Evolutionary conservation across 129 eudicot genomes (phyloP).

Genomic region (Ambrosia artemisiifolia): DNA sequence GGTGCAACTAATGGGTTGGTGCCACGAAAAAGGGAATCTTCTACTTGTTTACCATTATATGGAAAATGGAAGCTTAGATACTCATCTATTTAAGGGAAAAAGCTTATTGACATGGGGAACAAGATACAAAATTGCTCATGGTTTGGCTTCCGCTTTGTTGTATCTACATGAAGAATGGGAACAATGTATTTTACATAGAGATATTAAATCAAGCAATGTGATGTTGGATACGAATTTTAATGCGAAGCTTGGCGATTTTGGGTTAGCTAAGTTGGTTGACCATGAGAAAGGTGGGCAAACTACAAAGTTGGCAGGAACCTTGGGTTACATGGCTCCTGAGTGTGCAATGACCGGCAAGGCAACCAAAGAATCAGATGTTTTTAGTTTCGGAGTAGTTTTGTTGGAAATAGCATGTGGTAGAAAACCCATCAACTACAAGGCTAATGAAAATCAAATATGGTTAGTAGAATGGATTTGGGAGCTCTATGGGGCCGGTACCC

Average conservation of each 20-base stretch:
- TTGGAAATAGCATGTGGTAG: conserved; percentile 41
- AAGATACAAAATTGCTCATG: conserved; percentile 36
- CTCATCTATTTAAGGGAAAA: conserved; percentile 27
- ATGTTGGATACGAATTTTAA: conserved; percentile 44
- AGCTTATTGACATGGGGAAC: conserved; percentile 24
- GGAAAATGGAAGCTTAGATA: conserved; percentile 35
- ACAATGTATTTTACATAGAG: conserved; percentile 39
- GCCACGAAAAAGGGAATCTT: conserved; percentile 29
- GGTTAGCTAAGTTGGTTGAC: conserved; percentile 43
- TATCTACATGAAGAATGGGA: conserved; percentile 47
- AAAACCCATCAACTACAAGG: conserved; percentile 20
- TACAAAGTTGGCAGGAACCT: conserved; percentile 38
- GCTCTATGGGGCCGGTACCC: conserved; percentile 28
- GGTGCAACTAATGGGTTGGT: conserved; percentile 45
- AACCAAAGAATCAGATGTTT: conserved; percentile 49
- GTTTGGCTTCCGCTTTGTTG: conserved; percentile 33
- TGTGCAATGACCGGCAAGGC: conserved; percentile 35
- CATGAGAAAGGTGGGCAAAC: conserved; percentile 40
- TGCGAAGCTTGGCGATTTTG: conserved; percentile 49
- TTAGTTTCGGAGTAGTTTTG: conserved; percentile 46
- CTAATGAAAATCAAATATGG: neutral
- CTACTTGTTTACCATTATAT: conserved; percentile 27
- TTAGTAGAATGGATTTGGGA: conserved; percentile 43
- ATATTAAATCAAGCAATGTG: conserved; percentile 46
- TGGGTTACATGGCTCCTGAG: conserved; percentile 54